Evolutionary conservation across 164 flowering plant genomes (phyloP), one percentile per base, ranked within the genome.

Genomic region (Brasenia schreberi): DNA sequence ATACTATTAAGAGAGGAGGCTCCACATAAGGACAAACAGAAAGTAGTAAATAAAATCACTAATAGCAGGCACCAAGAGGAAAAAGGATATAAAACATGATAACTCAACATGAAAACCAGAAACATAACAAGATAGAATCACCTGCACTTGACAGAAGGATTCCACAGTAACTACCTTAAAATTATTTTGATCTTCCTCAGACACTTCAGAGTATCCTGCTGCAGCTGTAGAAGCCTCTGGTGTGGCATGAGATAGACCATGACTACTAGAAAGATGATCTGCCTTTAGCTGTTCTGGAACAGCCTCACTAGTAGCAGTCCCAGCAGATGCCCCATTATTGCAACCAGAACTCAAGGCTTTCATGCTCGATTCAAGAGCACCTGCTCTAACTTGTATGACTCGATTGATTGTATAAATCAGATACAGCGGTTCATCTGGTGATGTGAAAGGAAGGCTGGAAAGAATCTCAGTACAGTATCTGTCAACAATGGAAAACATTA

Each of bases 391-490:
- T 85, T 95, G 99, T 66, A 89, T 67, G n/a, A 95, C 76, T 72
- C 97, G 85, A 78, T 95, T 95, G 68, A 94, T 89, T 18, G 88
- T 66, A 69, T 85, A 90, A 45, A 92, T 76, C 76, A 95, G 74
- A 80, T 95, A 89, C 62, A 95, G 90, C 67, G 99, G 99, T 74
- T 95, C 99, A 78, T 95, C 99, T 66, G 96, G 96, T 18, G 69
- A 66, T 43, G 87, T 70, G 69, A 95, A 92, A 33, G 97, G 99
- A 18, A 95, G 84, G 66, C 83, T 75, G 67, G 97, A 87, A 72
- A 95, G 93, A 44, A 88, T 79, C 75, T 95, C 99, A 2, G 97
- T 75, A 81, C 96, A 92, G 72, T 95, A 90, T 79, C 99, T 95
- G 87, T 42, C 61, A 53, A 70, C 3, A 44, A 60, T 71, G 5